phyloP scores from a whole-genome alignment of 176 grass and related monocot genomes.

The Oryza coarctata region DNA sequence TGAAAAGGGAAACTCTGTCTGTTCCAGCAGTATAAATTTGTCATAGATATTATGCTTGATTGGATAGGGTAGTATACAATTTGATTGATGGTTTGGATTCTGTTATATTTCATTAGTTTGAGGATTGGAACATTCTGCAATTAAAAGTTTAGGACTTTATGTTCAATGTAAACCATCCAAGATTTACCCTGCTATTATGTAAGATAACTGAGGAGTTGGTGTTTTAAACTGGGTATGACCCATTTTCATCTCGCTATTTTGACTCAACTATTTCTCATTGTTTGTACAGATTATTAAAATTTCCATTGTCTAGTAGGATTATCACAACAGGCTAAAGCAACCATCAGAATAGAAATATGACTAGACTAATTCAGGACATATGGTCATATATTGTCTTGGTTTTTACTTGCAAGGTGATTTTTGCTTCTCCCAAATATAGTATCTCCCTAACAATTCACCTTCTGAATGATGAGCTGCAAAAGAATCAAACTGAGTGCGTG shows the following conservation, averaged over 20 bases:
- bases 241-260: neutral
- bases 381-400: neutral
- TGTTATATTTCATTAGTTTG: neutral
- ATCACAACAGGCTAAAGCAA: neutral
- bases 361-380: neutral
- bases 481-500: neutral
- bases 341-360: neutral
- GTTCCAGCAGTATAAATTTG: neutral
- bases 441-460: neutral
- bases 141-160: neutral
- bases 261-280: neutral
- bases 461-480: neutral
- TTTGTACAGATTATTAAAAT: neutral
- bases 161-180: neutral
- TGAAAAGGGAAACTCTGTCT: neutral
- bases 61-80: slow-evolving; percentile 6
- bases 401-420: neutral
- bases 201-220: neutral
- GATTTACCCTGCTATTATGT: neutral
- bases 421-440: neutral
- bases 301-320: neutral
- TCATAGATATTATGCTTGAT: neutral
- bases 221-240: neutral
- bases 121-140: neutral
- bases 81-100: neutral